Evolutionary conservation across 306 rosid species (phyloP), one percentile per base, ranked within the genome.

Genomic region (Begonia fuchsioides): DNA sequence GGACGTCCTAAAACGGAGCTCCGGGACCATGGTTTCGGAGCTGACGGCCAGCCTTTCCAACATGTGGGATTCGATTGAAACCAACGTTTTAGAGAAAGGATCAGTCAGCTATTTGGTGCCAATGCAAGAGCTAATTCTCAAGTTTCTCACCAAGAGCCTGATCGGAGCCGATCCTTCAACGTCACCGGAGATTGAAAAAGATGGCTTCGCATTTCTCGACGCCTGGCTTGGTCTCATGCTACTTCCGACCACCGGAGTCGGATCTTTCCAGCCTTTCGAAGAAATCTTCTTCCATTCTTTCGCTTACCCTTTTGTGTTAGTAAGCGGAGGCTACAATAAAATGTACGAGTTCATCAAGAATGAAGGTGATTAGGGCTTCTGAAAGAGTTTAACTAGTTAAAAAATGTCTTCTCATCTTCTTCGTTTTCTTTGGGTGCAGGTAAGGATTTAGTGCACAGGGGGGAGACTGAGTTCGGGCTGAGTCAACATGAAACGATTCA

Each of bases 281-380:
- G 98, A 92, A 69, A 73, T 85, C 38, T 68, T 92, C 55, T 74
- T 92, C 19, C 98, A 92, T 54, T 92, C 98, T 15, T 92, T 78
- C 38, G 40, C 86, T 2, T 82, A 75, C 50, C 98, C 98, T 0
- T 79, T 49, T 43, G 66, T 72, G 54, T 85, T 86, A 10, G 81
- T 82, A 5, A 70, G 81, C 3, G 83, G 87, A 32, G 79, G 55
- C 58, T 92, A 92, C 78, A 70, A 62, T 1, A 59, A 67, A 43
- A 61, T 85, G 57, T 77, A 63, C 63, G 52, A 75, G 16, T 92
- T 85, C 44, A 1, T 82, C 15, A 54, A 65, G 45, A 67, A 79
- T 61, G 54, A 82, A 41, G 98, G 98, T 77, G 49, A 53, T 15
- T 26, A 5, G 8, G 35, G 5, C 7, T 5, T 4, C 35, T 26